These are phyloP conservation scores for Eucalyptus shirleyi DNA, from an alignment of 345 rosid species.

Conservation along the genomic window DNA sequence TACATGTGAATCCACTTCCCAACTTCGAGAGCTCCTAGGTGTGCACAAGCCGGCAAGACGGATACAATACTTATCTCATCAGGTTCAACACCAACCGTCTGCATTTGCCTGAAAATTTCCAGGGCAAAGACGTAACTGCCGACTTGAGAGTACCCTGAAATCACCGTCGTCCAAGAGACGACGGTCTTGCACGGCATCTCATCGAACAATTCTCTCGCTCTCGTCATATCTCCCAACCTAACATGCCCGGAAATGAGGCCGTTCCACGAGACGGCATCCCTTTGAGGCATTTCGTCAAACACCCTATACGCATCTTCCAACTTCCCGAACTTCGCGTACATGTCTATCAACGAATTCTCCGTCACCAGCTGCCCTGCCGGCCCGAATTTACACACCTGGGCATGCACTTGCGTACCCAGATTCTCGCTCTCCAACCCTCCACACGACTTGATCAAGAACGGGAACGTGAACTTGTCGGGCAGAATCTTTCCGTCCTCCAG, in stretches of 20 bases:
- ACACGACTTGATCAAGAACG: constrained; percentile 34
- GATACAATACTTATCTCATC: constrained; percentile 43
- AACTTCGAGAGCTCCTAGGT: constrained; percentile 38
- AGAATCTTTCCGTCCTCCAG: background rate
- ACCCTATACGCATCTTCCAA: constrained; percentile 20
- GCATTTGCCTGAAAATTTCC: constrained; percentile 30
- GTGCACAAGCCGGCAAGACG: constrained; percentile 43
- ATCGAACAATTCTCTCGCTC: constrained; percentile 27
- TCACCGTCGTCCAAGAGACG: constrained; percentile 59
- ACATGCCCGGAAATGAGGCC: constrained; percentile 44
- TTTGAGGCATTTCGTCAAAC: constrained; percentile 39
- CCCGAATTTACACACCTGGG: constrained; percentile 32
- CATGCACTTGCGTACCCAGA: constrained; percentile 33
- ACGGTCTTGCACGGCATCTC: constrained; percentile 22
- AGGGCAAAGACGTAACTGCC: constrained; percentile 28
- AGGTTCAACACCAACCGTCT: constrained; percentile 18
- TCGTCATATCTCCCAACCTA: constrained; percentile 30
- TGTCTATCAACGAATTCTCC: constrained; percentile 35
- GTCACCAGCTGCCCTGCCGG: constrained; percentile 11
- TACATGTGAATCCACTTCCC: constrained; percentile 51
- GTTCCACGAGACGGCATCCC: constrained; percentile 56
- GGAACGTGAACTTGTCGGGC: constrained; percentile 50
- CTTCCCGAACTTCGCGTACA: constrained; percentile 30
- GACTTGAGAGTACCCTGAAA: constrained; percentile 29
- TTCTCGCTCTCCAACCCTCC: constrained; percentile 13